A percentile compares a stretch with the other conserved stretches of the same genome.
Evolutionary conservation across 2,329 filamentous ascomycete genomes (phyloP).

Genomic region (Microascus cirrosus): DNA sequence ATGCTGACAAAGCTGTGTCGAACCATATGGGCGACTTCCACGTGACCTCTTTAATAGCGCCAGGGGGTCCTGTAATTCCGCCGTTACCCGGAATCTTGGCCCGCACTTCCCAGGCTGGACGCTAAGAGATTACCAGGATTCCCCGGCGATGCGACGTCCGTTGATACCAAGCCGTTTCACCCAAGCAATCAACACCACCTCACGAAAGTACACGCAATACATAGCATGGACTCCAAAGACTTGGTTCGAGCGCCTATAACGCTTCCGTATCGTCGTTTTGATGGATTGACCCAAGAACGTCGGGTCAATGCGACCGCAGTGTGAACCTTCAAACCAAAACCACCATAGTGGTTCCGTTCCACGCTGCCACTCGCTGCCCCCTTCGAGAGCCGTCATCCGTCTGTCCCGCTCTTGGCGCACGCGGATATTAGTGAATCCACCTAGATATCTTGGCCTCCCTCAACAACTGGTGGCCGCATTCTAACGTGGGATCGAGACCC

Average conservation of each 20-base stretch:
- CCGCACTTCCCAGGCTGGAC: neutral
- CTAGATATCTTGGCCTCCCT: neutral
- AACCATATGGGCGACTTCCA: too few species aligned
- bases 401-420: neutral
- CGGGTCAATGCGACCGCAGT: neutral
- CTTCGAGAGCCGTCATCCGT: neutral
- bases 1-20: too few species aligned
- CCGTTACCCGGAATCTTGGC: neutral
- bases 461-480: neutral
- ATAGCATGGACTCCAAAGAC: neutral
- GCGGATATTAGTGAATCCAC: neutral
- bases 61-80: neutral
- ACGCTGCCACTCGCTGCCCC: neutral
- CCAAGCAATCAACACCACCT: neutral
- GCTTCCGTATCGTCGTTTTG: neutral
- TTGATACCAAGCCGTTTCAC: neutral
- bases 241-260: neutral
- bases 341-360: neutral
- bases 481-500: neutral
- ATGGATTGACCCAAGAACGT: neutral
- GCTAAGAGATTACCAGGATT: neutral
- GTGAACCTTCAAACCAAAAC: neutral
- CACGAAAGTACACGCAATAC: neutral
- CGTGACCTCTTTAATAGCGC: too few species aligned
- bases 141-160: neutral